Evolutionary conservation across 2,329 filamentous ascomycete species (phyloP), one percentile per base, ranked within the genome.

Genomic region (Xylaria sp.): DNA sequence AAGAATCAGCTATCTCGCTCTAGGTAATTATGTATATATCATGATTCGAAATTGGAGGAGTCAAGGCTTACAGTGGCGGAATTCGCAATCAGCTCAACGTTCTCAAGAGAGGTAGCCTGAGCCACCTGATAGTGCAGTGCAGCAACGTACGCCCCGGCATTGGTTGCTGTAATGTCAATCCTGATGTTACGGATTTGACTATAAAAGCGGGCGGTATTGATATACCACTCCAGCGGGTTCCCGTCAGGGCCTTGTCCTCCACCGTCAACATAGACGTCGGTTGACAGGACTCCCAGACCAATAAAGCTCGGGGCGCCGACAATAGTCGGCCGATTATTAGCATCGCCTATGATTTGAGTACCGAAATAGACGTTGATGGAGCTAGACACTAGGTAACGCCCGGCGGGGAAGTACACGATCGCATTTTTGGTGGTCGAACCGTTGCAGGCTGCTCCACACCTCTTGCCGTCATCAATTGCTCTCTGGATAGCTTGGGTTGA

Each of bases 281-380:
- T 63, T 16, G 60, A 63, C 50, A 63, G 55, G 21, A 63, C 50
- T 21, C 60, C 60, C 8, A 63, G 25, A 47, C 60, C 60, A n/a
- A 72, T 71, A 72, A 91, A 91, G 57, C 78, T 81, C 0, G 83
- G 69, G 1, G 83, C 80, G 1, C 87, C 87, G 73, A 86, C 85
- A 65, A 91, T 83, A 2, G 84, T 83, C 8, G 91, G 76, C 78
- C 84, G 69, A 74, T 81, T 72, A 42, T 79, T 72, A 50, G 81
- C 81, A 68, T 82, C 81, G 23, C 82, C 81, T 5, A 81, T 75
- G 21, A 95, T 85, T 79, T 93, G 91, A 1, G 92, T 94, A 78
- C 93, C 93, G 82, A 94, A 96, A 80, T 90, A 89, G 77, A 92
- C 88, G 58, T 91, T 81, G 68, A 96, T 88, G 5, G 92, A 91